Evolutionary conservation across 495 filamentous ascomycete genomes (phyloP).

Genomic region (Daldinia grandis): DNA sequence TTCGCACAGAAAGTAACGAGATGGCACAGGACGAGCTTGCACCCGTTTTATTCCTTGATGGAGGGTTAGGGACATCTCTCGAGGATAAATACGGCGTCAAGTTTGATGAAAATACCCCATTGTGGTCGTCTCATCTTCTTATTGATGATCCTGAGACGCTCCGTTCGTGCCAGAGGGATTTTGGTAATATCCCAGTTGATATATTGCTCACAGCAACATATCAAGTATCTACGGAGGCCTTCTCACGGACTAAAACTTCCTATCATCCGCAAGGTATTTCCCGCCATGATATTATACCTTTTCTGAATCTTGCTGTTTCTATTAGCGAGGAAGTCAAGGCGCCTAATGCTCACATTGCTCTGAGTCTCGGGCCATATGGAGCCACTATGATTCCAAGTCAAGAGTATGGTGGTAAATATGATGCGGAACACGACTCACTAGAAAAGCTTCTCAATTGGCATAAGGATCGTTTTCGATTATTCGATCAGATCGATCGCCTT

Average conservation of each 20-base stretch:
- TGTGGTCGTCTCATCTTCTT: constrained; percentile 73
- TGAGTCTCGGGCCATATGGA: constrained; percentile 71
- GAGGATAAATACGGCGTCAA: constrained; percentile 60
- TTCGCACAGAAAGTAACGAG: neutral
- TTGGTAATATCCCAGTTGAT: constrained; percentile 62
- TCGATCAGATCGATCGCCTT: constrained; percentile 43
- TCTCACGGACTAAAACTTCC: constrained; percentile 49
- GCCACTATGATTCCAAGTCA: constrained; percentile 68
- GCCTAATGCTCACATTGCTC: constrained; percentile 48
- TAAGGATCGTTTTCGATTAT: constrained; percentile 58
- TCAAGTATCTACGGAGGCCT: constrained; percentile 65
- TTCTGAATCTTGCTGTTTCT: constrained; percentile 47
- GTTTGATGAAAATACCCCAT: constrained; percentile 62
- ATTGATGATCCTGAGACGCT: constrained; percentile 60
- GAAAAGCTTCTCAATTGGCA: constrained; percentile 64
- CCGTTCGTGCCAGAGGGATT: constrained; percentile 61
- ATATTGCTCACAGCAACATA: constrained; percentile 72
- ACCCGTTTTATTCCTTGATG: constrained; percentile 65
- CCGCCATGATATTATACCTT: constrained; percentile 33
- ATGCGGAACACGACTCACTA: constrained; percentile 52
- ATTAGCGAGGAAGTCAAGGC: constrained; percentile 49
- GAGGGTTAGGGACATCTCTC: constrained; percentile 72
- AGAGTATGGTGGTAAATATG: constrained; percentile 71
- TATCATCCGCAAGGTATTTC: constrained; percentile 37
- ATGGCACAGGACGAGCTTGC: constrained; percentile 15